A percentile compares a stretch with the other conserved stretches of the same genome.
phyloP scores from a whole-genome alignment of 305 asterid species.

The Caryopteris hybrid region DNA sequence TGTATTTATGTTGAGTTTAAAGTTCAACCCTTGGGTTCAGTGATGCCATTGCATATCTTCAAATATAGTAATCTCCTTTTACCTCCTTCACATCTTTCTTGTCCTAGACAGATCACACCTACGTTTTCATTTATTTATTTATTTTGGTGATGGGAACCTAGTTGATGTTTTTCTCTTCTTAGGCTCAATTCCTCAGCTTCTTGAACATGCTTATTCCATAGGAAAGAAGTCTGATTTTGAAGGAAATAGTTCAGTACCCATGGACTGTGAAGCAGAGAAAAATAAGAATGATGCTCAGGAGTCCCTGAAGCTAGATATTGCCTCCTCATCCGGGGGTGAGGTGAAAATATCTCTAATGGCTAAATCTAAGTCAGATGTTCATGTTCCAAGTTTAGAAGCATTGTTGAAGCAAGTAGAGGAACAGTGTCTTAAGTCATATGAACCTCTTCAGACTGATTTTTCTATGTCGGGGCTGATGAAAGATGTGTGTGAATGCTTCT shows the following conservation, averaged over 20 bases:
- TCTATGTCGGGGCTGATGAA: constrained; percentile 28
- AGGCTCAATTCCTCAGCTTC: constrained; percentile 9
- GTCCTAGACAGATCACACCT: neutral
- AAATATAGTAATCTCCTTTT: neutral
- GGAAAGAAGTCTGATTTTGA: constrained; percentile 15
- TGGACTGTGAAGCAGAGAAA: constrained; percentile 6
- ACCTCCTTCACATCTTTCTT: neutral
- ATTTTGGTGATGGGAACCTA: too few relatives aligned
- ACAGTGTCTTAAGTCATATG: constrained; percentile 15
- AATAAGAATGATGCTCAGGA: neutral
- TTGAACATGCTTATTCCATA: neutral
- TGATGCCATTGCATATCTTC: too few relatives aligned
- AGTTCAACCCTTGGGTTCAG: too few relatives aligned
- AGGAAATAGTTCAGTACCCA: constrained; percentile 14
- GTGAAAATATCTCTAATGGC: constrained; percentile 22
- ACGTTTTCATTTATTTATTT: too few relatives aligned
- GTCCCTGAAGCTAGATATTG: constrained; percentile 22
- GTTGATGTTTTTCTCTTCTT: neutral
- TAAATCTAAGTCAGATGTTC: constrained; percentile 11
- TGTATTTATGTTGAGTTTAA: too few relatives aligned
- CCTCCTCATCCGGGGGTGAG: constrained; percentile 29
- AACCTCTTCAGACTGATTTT: constrained; percentile 18
- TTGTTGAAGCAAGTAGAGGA: constrained; percentile 28
- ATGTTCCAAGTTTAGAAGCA: constrained; percentile 23
- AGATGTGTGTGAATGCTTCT: constrained; percentile 28